These are phyloP conservation scores for Blastomyces percursus DNA, from an alignment of 2,329 filamentous ascomycete species.

Conservation along the genomic window DNA sequence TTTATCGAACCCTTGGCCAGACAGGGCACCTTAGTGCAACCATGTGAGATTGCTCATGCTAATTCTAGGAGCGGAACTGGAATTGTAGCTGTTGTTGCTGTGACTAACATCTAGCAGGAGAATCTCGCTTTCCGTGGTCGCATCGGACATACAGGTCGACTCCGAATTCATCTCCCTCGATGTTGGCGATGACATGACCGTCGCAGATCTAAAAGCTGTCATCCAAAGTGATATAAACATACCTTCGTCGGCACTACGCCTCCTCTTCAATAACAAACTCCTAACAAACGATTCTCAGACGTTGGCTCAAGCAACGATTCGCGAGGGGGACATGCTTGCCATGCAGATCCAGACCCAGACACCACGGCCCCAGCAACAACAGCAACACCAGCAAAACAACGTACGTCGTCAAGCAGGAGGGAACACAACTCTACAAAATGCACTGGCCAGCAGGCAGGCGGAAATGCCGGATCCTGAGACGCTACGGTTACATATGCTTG, in stretches of 20 bases:
- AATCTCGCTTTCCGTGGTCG: constrained; percentile 76
- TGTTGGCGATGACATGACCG: constrained; percentile 67
- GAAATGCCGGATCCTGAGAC: constrained; percentile 58
- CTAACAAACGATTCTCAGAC: constrained; percentile 69
- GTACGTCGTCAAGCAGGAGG: not conserved
- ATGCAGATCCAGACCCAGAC: constrained; percentile 53
- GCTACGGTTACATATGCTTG: constrained; percentile 70
- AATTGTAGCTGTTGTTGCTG: not conserved
- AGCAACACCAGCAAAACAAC: not conserved
- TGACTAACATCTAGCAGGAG: constrained; percentile 47
- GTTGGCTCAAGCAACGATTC: constrained; percentile 67
- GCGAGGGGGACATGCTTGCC: constrained; percentile 84
- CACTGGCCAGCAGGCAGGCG: constrained; percentile 16
- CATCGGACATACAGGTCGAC: constrained; percentile 54
- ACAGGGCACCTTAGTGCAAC: not conserved
- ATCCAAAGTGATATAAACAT: constrained; percentile 75
- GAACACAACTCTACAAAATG: constrained; percentile 12
- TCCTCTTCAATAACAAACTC: constrained; percentile 81
- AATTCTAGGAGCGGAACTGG: not conserved
- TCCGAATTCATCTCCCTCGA: constrained; percentile 72
- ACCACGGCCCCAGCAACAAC: constrained; percentile 19
- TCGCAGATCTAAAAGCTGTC: constrained; percentile 76
- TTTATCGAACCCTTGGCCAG: not conserved
- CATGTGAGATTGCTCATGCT: not conserved
- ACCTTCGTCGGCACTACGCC: constrained; percentile 60